Evolutionary conservation across 176 grass and related monocot genomes (phyloP), one percentile per base, ranked within the genome.

Genomic region (Rhipidocladum racemiflorum): DNA sequence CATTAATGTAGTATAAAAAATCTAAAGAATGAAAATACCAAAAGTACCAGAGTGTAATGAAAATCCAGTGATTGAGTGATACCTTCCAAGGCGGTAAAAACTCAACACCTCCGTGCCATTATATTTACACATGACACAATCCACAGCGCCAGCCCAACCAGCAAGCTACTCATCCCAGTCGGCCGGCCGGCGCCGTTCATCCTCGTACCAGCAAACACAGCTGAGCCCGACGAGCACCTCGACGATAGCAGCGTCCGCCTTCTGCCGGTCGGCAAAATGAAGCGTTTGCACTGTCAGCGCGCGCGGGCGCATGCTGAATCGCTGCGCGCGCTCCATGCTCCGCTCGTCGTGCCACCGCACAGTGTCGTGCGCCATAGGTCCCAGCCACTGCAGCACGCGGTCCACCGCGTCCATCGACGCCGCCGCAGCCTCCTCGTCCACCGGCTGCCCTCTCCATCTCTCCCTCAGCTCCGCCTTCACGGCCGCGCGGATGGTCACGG

Each of bases 321-420:
- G 72, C 71, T 93, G 84, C 82, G 65, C 80, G 70, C 84, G 85
- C 30, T 97, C 95, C 86, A 97, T 90, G 48, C 88, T 84, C 48
- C 86, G 80, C 79, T 97, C 95, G 61, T 92, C 90, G 32, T 91
- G 87, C 92, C 92, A 97, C 67, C 88, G 86, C 81, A 87, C 65
- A 13, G 92, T 94, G 74, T 91, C 95, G 51, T 34, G 78, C 45
- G 92, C 95, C 88, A 97, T 76, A 11, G 90, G 90, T 7, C 70
- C 88, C 70, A 97, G 17, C 95, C 95, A 94, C 65, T 84, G 70
- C 53, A 94, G 84, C 66, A 86, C 65, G 6, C 72, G 7, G 34
- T 78, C 79, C 51, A 84, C 88, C 39, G 71, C 79, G 27, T 88
- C 78, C 75, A 74, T 79, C 79, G 90, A 83, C 38, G 65, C 86